These are phyloP conservation scores for Pestalotiopsis sp. DNA, from an alignment of 2,329 filamentous ascomycete genomes.

Conservation along the genomic window DNA sequence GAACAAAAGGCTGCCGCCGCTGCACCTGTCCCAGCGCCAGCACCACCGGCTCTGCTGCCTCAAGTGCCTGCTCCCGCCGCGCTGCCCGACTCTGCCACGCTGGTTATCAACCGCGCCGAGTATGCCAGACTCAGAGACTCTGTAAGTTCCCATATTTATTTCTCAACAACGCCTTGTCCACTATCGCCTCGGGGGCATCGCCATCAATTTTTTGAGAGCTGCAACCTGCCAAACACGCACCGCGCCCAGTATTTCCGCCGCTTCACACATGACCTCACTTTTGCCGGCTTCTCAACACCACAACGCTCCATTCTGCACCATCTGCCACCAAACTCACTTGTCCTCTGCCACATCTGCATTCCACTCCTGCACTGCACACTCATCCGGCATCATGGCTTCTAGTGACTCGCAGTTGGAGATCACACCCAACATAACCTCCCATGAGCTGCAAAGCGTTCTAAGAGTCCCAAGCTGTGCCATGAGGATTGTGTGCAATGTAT, in stretches of 20 bases:
- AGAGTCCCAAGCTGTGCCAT: background rate
- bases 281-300: background rate
- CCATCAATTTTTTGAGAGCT: background rate
- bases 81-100: slow-evolving; percentile 22
- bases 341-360: background rate
- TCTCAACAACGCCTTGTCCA: background rate
- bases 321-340: background rate
- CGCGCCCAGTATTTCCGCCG: background rate
- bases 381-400: background rate
- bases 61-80: slow-evolving; percentile 15
- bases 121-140: slow-evolving; percentile 78
- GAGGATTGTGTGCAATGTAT: background rate
- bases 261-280: background rate
- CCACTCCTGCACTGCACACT: background rate
- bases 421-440: background rate
- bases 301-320: background rate
- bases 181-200: slow-evolving; percentile 3
- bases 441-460: background rate
- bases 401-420: background rate
- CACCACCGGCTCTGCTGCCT: slow-evolving; percentile 9
- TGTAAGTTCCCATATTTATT: slow-evolving; percentile 56
- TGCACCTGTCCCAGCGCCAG: slow-evolving; percentile 35
- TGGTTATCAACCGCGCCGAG: slow-evolving; percentile 61
- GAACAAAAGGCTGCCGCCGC: slow-evolving; percentile 37
- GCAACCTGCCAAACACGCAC: background rate